These are phyloP conservation scores for Ophiostoma tasmaniense DNA, from an alignment of 2,329 filamentous ascomycete species.

Conservation along the genomic window DNA sequence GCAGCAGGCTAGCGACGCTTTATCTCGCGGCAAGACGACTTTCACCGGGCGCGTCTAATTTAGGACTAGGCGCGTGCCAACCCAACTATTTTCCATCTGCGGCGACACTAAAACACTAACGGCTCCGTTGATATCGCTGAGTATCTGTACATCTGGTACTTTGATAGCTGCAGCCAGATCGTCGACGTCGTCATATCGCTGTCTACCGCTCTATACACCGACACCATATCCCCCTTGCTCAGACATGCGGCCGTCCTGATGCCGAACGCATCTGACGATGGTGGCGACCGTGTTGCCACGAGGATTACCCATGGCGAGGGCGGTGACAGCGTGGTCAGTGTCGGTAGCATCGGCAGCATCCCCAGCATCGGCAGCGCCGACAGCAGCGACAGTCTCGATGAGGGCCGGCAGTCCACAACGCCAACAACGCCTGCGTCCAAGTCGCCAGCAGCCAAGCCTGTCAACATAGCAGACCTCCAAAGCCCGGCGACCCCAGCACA, in stretches of 20 bases:
- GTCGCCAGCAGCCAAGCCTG: neutral
- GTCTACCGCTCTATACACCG: neutral
- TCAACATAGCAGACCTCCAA: neutral
- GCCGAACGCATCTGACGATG: constrained; percentile 13
- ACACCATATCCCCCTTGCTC: neutral
- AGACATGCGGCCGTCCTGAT: constrained; percentile 16
- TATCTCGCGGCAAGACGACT: neutral
- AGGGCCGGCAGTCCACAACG: neutral
- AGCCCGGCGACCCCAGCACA: neutral
- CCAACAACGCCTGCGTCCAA: neutral
- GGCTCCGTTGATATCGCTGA: neutral
- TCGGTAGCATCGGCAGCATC: neutral
- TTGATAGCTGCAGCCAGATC: neutral
- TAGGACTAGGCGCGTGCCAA: constrained; percentile 11
- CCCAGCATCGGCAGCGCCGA: neutral
- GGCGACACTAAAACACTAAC: constrained; percentile 2
- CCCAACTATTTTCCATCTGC: neutral
- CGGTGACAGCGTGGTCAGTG: neutral
- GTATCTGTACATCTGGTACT: neutral
- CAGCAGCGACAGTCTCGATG: neutral
- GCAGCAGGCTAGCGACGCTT: neutral
- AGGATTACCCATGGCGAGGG: neutral
- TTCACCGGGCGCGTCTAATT: constrained; percentile 2
- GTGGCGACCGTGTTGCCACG: neutral
- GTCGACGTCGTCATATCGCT: neutral